These are phyloP conservation scores for Encephalitozoon hellem DNA, from an alignment of 371 early-diverging fungal genomes.

Conservation along the genomic window DNA sequence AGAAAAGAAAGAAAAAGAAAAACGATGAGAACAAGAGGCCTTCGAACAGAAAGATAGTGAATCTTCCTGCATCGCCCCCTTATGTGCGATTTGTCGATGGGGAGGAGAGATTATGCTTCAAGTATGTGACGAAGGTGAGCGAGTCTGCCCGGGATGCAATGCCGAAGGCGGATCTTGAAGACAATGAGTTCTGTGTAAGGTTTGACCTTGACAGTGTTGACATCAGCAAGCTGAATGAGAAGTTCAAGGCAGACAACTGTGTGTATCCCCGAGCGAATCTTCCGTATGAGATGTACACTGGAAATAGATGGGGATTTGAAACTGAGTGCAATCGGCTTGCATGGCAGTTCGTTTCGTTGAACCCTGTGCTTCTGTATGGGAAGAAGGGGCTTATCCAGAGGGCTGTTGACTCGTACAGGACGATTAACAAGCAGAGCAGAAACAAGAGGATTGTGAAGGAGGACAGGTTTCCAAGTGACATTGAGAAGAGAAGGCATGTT, in stretches of 20 bases:
- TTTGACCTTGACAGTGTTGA: conserved; percentile 68
- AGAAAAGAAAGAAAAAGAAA: conserved; percentile 51
- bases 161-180: conserved; percentile 58
- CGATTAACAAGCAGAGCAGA: conserved; percentile 70
- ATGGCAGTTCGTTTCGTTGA: conserved; percentile 75
- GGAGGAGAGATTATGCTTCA: conserved; percentile 61
- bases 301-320: conserved; percentile 82
- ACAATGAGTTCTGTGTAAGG: conserved; percentile 67
- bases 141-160: conserved; percentile 56
- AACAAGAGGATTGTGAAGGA: conserved; percentile 71
- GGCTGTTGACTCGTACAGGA: conserved; percentile 81
- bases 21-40: conserved; percentile 46
- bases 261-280: conserved; percentile 75
- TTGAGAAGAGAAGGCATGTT: conserved; percentile 62
- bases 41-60: conserved; percentile 58
- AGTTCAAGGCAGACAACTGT: conserved; percentile 70
- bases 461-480: conserved; percentile 68
- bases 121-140: conserved; percentile 61
- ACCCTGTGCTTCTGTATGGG: conserved; percentile 69
- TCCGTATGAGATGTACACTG: conserved; percentile 65
- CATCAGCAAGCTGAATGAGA: conserved; percentile 64
- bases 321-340: conserved; percentile 75
- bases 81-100: conserved; percentile 59
- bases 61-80: conserved; percentile 61
- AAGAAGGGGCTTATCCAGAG: conserved; percentile 81